Evolutionary conservation across 805 yeast genomes (phyloP).

Genomic region (Kodamaea laetipori): DNA sequence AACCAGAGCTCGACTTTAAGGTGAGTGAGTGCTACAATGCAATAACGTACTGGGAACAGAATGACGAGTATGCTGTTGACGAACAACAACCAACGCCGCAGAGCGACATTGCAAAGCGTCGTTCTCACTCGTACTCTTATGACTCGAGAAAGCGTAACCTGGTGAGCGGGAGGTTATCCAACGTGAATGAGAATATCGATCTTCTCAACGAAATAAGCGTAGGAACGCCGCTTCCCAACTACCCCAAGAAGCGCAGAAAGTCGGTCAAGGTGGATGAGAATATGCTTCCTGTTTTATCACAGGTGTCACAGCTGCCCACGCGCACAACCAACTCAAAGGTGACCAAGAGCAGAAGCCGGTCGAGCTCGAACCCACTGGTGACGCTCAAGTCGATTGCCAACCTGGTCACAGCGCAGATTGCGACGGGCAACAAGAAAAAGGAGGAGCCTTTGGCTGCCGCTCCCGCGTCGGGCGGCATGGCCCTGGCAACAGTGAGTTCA

Average conservation of each 20-base stretch:
- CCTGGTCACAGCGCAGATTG: conserved; percentile 3
- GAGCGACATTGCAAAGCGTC: conserved; percentile 6
- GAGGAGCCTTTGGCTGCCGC: neutral
- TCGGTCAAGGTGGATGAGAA: conserved; percentile 14
- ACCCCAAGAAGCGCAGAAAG: conserved; percentile 17
- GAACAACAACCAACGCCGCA: conserved; percentile 3
- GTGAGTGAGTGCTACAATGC: conserved; percentile 45
- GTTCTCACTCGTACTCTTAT: conserved; percentile 25
- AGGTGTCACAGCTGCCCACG: conserved; percentile 6
- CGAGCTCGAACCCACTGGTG: conserved; percentile 11
- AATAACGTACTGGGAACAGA: conserved; percentile 34
- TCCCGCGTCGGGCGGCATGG: no score
- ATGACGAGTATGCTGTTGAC: conserved; percentile 11
- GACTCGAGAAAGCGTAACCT: conserved; percentile 15
- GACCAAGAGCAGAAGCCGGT: conserved; percentile 12
- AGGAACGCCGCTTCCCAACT: neutral
- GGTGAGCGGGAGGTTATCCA: conserved; percentile 9
- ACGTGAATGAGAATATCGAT: conserved; percentile 4
- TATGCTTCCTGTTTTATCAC: conserved; percentile 1
- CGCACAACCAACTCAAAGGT: conserved; percentile 1
- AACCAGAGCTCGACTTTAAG: conserved; percentile 20
- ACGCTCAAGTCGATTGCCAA: conserved; percentile 5
- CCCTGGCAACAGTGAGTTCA: neutral
- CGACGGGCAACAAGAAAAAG: conserved; percentile 1
- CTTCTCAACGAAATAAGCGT: neutral